Base-by-base conservation (phyloP, 1,284 basidiomycete genomes). In the Athelia psychrophila region DNA sequence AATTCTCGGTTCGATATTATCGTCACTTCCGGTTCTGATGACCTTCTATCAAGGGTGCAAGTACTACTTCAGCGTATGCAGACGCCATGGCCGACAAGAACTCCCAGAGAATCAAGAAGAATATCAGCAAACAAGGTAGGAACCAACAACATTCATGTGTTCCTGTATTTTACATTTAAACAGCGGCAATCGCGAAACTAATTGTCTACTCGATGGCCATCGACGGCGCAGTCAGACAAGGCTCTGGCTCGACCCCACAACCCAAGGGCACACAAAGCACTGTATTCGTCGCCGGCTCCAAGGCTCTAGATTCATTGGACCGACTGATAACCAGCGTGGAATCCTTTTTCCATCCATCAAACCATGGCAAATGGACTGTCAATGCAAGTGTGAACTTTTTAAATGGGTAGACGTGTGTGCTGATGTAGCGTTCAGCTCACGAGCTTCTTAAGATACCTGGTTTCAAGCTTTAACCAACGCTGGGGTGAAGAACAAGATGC, bases 271-370 rank as follows among this genome's bases (percentile, higher is more conserved):
- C 65, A 4, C 63, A 59, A 53, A 65, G 69, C 60, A 67, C 61
- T 57, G 84, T 79, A 25, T 95, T 84, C 68, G 73, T 94, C 27
- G 95, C 85, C 0, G 96, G 97, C 8, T 95, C 90, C 3, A 90
- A 84, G 63, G 93, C 95, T 16, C 77, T 99, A 54, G 93, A 97
- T 60, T 88, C 93, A 22, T 75, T 99, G 23, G 89, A 93, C 58
- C 87, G 86, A 60, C 75, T 99, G 44, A 84, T 99, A 51, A 96
- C 93, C 13, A 95, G 93, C 56, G 93, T 91, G 5, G 97, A 99
- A 66, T 88, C 86, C 0, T 95, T 88, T 73, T 97, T 96, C 68
- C 94, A 97, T 67, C 93, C 93, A 3, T 90, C 91, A 2, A 91
- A 88, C 64, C 81, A 79, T 49, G 90, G 90, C 1, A 70, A 76